A percentile compares a stretch with the other conserved stretches of the same genome.
These are phyloP conservation scores for Tubosaeta sp. DNA, from an alignment of 768 basidiomycete species.

Conservation along the genomic window DNA sequence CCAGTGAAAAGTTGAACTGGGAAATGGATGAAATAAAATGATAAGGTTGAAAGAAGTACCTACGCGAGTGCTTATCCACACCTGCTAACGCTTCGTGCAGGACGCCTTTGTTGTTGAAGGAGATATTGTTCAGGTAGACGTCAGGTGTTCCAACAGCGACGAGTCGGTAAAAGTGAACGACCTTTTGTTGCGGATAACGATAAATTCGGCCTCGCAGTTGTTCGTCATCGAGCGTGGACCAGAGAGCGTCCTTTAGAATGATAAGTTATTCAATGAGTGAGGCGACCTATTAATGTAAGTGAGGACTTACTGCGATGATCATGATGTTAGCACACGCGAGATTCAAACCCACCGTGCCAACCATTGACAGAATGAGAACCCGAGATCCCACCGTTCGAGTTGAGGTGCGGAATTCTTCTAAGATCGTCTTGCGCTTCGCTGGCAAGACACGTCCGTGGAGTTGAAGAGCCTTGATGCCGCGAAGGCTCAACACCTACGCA, in stretches of 20 bases:
- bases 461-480: background rate
- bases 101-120: background rate
- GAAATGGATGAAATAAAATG: background rate
- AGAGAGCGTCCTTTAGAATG: constrained; percentile 15
- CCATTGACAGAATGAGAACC: constrained; percentile 13
- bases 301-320: constrained; percentile 8
- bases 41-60: background rate
- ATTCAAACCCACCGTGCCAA: constrained; percentile 15
- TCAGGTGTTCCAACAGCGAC: constrained; percentile 8
- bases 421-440: background rate
- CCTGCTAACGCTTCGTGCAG: background rate
- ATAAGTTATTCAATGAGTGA: too few relatives aligned
- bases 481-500: background rate
- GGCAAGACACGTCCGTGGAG: background rate
- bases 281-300: background rate
- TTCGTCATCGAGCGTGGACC: constrained; percentile 19
- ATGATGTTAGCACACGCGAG: constrained; percentile 12
- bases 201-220: constrained; percentile 18
- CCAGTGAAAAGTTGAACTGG: background rate
- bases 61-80: background rate
- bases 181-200: constrained; percentile 12
- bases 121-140: background rate
- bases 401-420: constrained; percentile 2
- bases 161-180: constrained; percentile 16
- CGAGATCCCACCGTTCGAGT: background rate